Evolutionary conservation across 352 stramenopile genomes (phyloP).

Genomic region (Pythium apleroticum): DNA sequence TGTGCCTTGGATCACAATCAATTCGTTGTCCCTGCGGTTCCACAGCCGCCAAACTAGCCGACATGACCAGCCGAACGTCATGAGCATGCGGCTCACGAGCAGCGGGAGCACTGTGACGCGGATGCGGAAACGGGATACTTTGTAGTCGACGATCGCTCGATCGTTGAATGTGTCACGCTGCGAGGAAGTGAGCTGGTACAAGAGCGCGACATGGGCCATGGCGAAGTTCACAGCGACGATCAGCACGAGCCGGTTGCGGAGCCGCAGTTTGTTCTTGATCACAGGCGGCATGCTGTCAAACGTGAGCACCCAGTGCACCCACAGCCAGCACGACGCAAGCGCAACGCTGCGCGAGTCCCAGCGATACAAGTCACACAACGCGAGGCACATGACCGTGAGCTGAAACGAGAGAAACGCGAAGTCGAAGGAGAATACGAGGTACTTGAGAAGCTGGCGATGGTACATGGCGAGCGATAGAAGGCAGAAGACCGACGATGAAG

Average conservation of each 20-base stretch:
- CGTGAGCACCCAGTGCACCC: constrained; percentile 35
- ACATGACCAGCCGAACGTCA: constrained; percentile 28
- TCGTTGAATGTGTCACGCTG: constrained; percentile 10
- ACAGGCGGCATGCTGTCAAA: constrained; percentile 28
- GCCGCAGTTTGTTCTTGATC: constrained; percentile 14
- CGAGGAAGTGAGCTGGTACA: constrained; percentile 1
- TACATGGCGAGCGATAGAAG: constrained; percentile 13
- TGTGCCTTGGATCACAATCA: constrained; percentile 31
- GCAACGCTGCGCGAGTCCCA: constrained; percentile 29
- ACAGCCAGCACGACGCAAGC: constrained; percentile 29
- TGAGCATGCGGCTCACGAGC: constrained; percentile 20
- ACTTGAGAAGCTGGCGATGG: constrained; percentile 31
- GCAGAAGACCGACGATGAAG: constrained; percentile 21
- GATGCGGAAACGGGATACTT: not conserved
- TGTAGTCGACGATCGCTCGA: constrained; percentile 7
- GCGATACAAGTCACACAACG: constrained; percentile 31
- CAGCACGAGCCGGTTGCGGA: constrained; percentile 18
- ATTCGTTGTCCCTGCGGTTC: constrained; percentile 22
- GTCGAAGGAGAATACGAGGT: constrained; percentile 41
- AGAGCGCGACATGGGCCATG: constrained; percentile 8
- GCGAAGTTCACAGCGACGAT: constrained; percentile 15
- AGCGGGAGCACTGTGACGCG: constrained; percentile 14
- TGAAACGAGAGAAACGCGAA: constrained; percentile 41
- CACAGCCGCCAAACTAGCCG: constrained; percentile 22
- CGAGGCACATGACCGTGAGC: constrained; percentile 30